Base-by-base conservation (phyloP, 2,329 filamentous ascomycete species). In the Sclerotinia nivalis region DNA sequence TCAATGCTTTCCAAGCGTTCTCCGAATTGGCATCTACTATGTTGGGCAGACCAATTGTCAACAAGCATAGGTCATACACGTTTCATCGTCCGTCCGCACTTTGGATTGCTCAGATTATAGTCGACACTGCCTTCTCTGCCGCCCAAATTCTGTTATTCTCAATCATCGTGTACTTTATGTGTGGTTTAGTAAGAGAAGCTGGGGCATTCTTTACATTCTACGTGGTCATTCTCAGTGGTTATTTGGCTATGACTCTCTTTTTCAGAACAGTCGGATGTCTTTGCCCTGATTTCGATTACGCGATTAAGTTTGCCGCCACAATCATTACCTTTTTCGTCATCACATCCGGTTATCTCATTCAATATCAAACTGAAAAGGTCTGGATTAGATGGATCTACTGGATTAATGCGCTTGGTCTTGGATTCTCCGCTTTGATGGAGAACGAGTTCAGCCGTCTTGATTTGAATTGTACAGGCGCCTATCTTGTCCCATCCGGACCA, bases 1-100 rank as follows among this genome's bases (percentile, higher is more conserved):
- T 95, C 84, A 95, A 95, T 78, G 91, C 91, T n/a, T 95, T 96
- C 80, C 89, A 93, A 77, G 91, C 93, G 34, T 94, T 96, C 77
- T 87, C 90, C 0, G 93, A 96, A 79, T 81, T 97, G 0, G 90
- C 86, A 0, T 85, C 86, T 15, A 91, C 90, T 1, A 95, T 96
- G 91, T 81, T 89, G 22, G 92, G 90, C 0, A 86, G 93, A 12
- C 85, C 89, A 0, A 91, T 96, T 50, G 86, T 96, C 71, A 93
- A 93, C 78, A 96, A 96, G 78, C 93, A 96, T 79, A 89, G 90
- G 70, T 89, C 91, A 0, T 96, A 93, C 75, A 91, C 92, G 0
- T 95, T 96, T 77, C 91, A 96, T 78, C 85, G 92, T 47, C 93
- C 93, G 0, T 93, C 91, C 0, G 92, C 93, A 0, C 81, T 96